A percentile compares a stretch with the other conserved stretches of the same genome.
Conservation (phyloP, 345 rosid genomes). For the Rhodamnia argentea region DNA sequence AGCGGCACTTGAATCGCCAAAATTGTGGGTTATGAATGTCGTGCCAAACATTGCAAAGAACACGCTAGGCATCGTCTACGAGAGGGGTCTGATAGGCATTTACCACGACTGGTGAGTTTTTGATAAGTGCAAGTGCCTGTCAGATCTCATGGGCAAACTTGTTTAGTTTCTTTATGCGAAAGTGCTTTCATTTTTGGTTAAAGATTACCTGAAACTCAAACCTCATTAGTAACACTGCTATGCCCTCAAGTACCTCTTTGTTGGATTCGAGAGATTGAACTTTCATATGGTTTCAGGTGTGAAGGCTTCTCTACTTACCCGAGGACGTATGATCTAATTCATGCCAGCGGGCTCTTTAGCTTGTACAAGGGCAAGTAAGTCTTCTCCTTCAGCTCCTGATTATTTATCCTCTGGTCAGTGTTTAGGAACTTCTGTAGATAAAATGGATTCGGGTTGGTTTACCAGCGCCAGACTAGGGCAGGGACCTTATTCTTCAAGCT, state of each 20-base stretch:
- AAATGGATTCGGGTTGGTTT: background rate
- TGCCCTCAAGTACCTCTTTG: background rate
- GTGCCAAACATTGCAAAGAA: slow-evolving; percentile 67
- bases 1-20: slow-evolving; percentile 80
- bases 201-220: background rate
- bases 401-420: background rate
- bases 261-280: background rate
- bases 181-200: background rate
- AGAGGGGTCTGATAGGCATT: slow-evolving; percentile 87
- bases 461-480: background rate
- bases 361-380: slow-evolving; percentile 62
- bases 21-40: slow-evolving; percentile 97
- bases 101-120: slow-evolving; percentile 85
- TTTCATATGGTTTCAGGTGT: slow-evolving; percentile 51
- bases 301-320: slow-evolving; percentile 99
- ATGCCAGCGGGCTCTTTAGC: slow-evolving; percentile 73
- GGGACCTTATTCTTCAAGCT: background rate
- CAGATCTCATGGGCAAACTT: background rate
- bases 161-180: background rate
- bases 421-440: background rate
- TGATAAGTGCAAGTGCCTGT: background rate
- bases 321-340: slow-evolving; percentile 88
- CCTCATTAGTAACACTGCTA: background rate
- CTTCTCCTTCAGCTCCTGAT: background rate
- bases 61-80: slow-evolving; percentile 76